phyloP scores from a whole-genome alignment of 306 rosid species.

The Ormosia semicastrata region DNA sequence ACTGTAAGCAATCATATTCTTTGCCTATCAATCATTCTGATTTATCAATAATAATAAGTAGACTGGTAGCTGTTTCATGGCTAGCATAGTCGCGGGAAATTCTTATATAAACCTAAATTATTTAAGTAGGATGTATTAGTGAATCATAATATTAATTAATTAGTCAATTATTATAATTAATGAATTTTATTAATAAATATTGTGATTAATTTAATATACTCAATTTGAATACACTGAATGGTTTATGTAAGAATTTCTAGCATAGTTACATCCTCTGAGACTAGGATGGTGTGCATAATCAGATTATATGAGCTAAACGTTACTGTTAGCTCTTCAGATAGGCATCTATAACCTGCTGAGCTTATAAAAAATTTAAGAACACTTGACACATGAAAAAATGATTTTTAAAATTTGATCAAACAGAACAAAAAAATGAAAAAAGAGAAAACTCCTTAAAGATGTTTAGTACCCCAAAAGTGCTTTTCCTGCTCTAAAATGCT shows the following conservation, averaged over 20 bases:
- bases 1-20: conserved; percentile 6
- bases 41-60: neutral
- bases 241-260: neutral
- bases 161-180: too few relatives aligned
- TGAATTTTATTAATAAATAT: too few relatives aligned
- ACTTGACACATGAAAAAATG: neutral
- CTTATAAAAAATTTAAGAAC: neutral
- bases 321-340: neutral
- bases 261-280: neutral
- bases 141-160: too few relatives aligned
- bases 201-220: too few relatives aligned
- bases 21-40: neutral
- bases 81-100: neutral
- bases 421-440: neutral
- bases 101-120: too few relatives aligned
- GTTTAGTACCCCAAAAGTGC: neutral
- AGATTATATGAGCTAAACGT: neutral
- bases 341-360: neutral
- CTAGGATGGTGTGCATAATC: too few relatives aligned
- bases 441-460: neutral
- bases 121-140: too few relatives aligned
- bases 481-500: neutral
- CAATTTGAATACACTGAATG: too few relatives aligned
- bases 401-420: neutral
- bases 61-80: neutral